Percentiles rank a stretch among this genome's conserved stretches.
These are phyloP conservation scores for Diaporthe eres DNA, from an alignment of 2,329 filamentous ascomycete genomes.

Conservation along the genomic window DNA sequence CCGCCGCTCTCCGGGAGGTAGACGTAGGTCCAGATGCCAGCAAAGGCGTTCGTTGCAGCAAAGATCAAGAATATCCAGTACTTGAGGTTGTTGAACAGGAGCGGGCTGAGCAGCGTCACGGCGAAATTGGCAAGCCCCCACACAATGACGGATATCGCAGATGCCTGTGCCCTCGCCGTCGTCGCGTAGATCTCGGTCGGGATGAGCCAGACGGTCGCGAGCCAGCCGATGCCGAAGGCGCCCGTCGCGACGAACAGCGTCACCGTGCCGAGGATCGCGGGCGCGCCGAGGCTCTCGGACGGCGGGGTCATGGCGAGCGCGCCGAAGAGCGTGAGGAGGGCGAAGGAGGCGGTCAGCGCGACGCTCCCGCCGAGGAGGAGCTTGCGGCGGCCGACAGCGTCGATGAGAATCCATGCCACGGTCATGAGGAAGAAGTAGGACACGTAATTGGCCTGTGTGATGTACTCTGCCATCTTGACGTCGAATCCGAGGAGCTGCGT, in stretches of 20 bases:
- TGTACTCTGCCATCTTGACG: constrained; percentile 64
- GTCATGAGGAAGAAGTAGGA: constrained; percentile 75
- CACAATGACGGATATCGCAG: constrained; percentile 66
- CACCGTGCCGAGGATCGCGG: constrained; percentile 64
- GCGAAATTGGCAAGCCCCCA: constrained; percentile 72
- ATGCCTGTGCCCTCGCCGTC: constrained; percentile 67
- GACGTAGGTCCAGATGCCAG: constrained; percentile 67
- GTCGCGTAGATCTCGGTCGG: constrained; percentile 72
- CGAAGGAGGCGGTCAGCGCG: constrained; percentile 62
- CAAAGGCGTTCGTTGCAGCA: constrained; percentile 66
- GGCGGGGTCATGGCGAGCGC: constrained; percentile 57
- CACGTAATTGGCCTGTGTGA: constrained; percentile 73
- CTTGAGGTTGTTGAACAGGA: constrained; percentile 63
- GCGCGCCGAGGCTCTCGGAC: constrained; percentile 54
- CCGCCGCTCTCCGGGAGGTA: constrained; percentile 69
- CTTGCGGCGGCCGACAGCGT: constrained; percentile 66
- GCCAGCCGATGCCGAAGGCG: constrained; percentile 73
- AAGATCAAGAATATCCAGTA: constrained; percentile 72
- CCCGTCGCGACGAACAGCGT: constrained; percentile 70
- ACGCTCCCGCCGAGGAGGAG: constrained; percentile 67
- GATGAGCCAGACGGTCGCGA: constrained; percentile 71
- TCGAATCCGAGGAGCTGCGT: constrained; percentile 67
- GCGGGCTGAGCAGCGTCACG: constrained; percentile 44
- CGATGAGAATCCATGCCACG: constrained; percentile 71
- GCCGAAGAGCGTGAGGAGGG: constrained; percentile 66